Conservation (phyloP, 78 protist species). For the Dictyostelium citrinum region DNA sequence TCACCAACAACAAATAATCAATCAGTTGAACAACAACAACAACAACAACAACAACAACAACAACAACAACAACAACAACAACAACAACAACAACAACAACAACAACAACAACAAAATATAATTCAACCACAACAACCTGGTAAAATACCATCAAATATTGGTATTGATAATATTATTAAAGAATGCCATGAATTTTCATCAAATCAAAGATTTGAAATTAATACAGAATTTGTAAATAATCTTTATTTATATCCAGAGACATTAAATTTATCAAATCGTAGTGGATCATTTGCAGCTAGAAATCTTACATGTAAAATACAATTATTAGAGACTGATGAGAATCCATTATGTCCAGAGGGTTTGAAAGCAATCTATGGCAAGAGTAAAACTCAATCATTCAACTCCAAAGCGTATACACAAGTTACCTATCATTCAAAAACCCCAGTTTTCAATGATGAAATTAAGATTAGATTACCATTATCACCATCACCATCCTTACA, state of each 20-base stretch:
- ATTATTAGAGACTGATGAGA: slow-evolving; percentile 69
- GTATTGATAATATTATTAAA: background rate
- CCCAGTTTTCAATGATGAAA: slow-evolving; percentile 72
- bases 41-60: background rate
- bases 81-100: background rate
- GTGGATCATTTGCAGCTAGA: slow-evolving; percentile 59
- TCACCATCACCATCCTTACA: slow-evolving; percentile 19
- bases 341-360: slow-evolving; percentile 51
- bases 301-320: slow-evolving; percentile 66
- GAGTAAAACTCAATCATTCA: slow-evolving; percentile 15
- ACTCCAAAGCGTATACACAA: background rate
- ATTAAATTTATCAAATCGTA: slow-evolving; percentile 34
- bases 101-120: background rate
- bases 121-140: background rate
- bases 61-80: background rate
- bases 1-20: background rate
- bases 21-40: background rate
- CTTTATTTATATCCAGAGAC: slow-evolving; percentile 60
- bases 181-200: slow-evolving; percentile 9
- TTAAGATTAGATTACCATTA: slow-evolving; percentile 65
- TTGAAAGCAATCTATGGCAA: slow-evolving; percentile 59
- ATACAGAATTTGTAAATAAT: slow-evolving; percentile 50
- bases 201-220: slow-evolving; percentile 2
- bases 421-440: slow-evolving; percentile 73
- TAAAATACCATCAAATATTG: background rate